phyloP scores from a whole-genome alignment of 1,284 basidiomycete genomes.

The Quambalaria eucalypti region DNA sequence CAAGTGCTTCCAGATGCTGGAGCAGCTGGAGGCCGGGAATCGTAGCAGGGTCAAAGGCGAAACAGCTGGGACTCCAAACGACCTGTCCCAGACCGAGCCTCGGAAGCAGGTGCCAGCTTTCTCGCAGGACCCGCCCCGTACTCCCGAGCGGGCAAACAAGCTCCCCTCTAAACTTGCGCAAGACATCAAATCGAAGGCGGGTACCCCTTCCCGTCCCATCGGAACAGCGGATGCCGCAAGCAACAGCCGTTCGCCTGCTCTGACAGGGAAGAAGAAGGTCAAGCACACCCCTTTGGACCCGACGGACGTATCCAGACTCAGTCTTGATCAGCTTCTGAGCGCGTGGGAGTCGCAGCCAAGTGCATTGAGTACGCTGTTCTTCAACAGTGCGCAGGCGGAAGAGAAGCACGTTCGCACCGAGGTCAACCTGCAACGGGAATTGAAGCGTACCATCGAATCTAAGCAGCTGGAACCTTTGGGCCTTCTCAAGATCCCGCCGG shows the following conservation, averaged over 20 bases:
- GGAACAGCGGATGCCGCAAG: not conserved
- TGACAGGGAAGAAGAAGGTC: constrained; percentile 42
- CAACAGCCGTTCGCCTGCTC: constrained; percentile 25
- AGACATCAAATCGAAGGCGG: constrained; percentile 7
- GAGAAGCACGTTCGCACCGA: constrained; percentile 50
- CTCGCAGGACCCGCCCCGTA: not conserved
- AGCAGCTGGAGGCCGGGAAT: constrained; percentile 47
- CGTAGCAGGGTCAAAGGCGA: not conserved
- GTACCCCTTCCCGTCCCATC: not conserved
- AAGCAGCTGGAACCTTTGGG: constrained; percentile 48
- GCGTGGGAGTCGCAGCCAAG: constrained; percentile 50
- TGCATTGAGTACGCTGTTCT: constrained; percentile 44
- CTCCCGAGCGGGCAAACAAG: not conserved
- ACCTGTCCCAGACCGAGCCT: not conserved
- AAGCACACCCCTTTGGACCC: constrained; percentile 29
- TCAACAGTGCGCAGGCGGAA: constrained; percentile 50
- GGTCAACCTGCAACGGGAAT: constrained; percentile 49
- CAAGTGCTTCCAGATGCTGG: constrained; percentile 47
- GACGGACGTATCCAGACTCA: constrained; percentile 47
- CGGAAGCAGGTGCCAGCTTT: not conserved
- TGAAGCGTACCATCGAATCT: constrained; percentile 46
- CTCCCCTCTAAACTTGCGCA: constrained; percentile 21
- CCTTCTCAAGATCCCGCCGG: constrained; percentile 45
- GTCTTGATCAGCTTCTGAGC: constrained; percentile 49
- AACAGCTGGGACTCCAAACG: not conserved